phyloP scores from a whole-genome alignment of 176 grass and related monocot genomes.

The Raddia distichophylla region DNA sequence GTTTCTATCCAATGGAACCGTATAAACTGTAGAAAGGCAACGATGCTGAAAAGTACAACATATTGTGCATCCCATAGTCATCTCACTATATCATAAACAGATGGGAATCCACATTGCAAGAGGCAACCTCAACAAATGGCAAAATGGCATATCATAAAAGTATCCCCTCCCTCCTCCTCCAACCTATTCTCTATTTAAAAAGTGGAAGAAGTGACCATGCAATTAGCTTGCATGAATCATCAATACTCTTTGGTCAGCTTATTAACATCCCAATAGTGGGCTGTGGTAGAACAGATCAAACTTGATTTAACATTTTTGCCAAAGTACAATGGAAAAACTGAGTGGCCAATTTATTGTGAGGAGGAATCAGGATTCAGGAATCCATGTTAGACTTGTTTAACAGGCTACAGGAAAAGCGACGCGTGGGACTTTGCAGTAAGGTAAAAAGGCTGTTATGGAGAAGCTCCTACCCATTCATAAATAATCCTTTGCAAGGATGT shows the following conservation, averaged over 20 bases:
- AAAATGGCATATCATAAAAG: constrained; percentile 3
- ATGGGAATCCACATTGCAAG: neutral
- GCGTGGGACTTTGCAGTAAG: neutral
- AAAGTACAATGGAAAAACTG: neutral
- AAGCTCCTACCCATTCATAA: neutral
- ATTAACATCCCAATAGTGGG: neutral
- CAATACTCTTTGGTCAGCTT: neutral
- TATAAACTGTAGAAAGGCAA: neutral
- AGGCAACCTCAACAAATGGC: neutral
- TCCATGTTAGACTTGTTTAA: neutral
- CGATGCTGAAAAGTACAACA: constrained; percentile 12
- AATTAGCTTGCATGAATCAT: neutral
- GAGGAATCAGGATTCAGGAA: neutral
- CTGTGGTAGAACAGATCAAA: neutral
- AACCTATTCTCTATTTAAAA: constrained; percentile 1
- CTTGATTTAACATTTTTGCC: neutral
- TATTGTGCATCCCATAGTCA: neutral
- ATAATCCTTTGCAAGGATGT: constrained; percentile 2
- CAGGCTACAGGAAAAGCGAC: neutral
- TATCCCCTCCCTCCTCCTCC: neutral
- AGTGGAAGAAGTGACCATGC: neutral
- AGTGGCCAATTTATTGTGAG: neutral
- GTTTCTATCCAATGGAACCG: neutral
- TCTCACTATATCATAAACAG: neutral
- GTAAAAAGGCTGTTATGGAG: neutral